Percentiles rank a stretch among this genome's conserved stretches.
phyloP scores from a whole-genome alignment of 345 rosid genomes.

The Eucalyptus marginata region DNA sequence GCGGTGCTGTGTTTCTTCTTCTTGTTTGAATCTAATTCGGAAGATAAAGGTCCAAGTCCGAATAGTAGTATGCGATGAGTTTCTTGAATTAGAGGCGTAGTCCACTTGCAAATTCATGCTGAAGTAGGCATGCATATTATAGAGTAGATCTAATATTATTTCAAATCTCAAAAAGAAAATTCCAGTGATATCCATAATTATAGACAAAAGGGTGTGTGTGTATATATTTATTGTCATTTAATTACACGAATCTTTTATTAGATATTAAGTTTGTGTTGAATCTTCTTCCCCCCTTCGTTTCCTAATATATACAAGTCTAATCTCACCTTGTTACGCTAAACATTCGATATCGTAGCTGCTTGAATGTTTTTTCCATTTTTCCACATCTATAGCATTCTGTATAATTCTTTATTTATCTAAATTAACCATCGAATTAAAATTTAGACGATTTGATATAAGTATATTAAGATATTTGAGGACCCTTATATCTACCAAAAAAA shows the following conservation, averaged over 20 bases:
- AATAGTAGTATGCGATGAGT: not conserved
- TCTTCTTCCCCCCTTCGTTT: not conserved
- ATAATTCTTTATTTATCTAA: too few relatives aligned
- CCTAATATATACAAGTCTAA: not conserved
- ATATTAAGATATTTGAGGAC: too few relatives aligned
- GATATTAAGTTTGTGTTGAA: not conserved
- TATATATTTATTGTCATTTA: rapidly evolving
- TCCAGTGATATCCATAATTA: not conserved
- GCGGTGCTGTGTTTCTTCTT: too few relatives aligned
- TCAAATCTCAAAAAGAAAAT: not conserved
- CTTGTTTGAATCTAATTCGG: too few relatives aligned
- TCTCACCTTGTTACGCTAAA: not conserved
- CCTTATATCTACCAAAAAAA: too few relatives aligned
- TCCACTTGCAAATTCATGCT: not conserved
- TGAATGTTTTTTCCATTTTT: too few relatives aligned
- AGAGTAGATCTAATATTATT: not conserved
- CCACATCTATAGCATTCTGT: not conserved
- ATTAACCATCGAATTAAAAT: too few relatives aligned
- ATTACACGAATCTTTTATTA: not conserved
- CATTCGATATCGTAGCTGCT: not conserved
- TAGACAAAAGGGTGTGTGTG: not conserved
- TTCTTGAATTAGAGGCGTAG: not conserved
- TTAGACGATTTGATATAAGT: too few relatives aligned
- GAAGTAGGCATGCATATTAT: not conserved
- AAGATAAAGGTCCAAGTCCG: too few relatives aligned